Conservation (phyloP, 1,284 basidiomycete genomes). For the Ceratobasidium sp. region DNA sequence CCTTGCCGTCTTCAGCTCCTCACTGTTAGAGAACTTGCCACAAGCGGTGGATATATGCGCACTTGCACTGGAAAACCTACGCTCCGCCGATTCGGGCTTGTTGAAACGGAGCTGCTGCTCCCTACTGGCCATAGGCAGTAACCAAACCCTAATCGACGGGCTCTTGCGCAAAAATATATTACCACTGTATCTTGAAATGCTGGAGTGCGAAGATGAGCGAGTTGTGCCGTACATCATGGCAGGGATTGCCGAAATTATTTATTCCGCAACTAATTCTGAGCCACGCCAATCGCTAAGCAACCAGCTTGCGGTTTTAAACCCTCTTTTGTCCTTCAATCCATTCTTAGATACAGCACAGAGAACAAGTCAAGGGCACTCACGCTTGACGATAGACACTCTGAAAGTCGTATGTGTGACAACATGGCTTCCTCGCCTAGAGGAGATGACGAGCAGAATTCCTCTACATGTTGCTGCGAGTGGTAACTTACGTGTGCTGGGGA, state of each 20-base stretch:
- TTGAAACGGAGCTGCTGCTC: neutral
- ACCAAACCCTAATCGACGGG: neutral
- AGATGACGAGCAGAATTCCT: neutral
- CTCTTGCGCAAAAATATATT: neutral
- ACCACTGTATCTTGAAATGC: neutral
- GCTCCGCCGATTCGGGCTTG: slow-evolving; percentile 1
- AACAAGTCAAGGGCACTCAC: neutral
- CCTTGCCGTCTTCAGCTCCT: neutral
- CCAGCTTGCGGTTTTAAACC: neutral
- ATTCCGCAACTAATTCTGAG: neutral
- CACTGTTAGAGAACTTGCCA: neutral
- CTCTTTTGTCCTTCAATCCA: neutral
- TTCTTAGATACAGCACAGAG: neutral
- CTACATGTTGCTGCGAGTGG: neutral
- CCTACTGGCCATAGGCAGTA: neutral
- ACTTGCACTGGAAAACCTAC: neutral
- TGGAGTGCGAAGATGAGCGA: neutral
- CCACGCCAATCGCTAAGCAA: neutral
- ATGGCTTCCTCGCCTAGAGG: slow-evolving; percentile 14
- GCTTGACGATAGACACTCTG: neutral
- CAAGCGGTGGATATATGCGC: neutral
- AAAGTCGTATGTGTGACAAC: neutral
- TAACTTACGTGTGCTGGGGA: no score
- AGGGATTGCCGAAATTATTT: neutral
- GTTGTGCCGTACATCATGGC: neutral